phyloP scores from a whole-genome alignment of 106 monocot genomes.

The Dendrobium nobile region DNA sequence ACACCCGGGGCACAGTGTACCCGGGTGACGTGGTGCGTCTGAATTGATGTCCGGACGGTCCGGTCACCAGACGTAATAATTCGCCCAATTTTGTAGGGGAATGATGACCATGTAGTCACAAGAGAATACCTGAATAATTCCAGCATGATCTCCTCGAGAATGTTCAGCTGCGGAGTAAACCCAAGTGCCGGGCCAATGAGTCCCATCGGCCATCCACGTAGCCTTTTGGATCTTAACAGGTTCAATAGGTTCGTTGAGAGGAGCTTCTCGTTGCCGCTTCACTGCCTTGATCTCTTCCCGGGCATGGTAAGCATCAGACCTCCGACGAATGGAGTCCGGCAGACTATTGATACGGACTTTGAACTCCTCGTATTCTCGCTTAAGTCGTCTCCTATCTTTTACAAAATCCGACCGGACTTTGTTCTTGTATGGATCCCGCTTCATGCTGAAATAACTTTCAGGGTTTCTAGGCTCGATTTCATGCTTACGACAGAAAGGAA shows the following conservation, averaged over 20 bases:
- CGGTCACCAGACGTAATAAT: too few relatives aligned
- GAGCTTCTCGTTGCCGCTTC: slow-evolving; percentile 54
- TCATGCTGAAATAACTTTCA: slow-evolving; percentile 68
- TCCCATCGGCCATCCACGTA: slow-evolving; percentile 90
- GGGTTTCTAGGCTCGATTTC: slow-evolving; percentile 78
- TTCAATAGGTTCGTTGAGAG: slow-evolving; percentile 48
- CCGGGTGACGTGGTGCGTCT: too few relatives aligned
- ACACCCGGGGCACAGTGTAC: too few relatives aligned
- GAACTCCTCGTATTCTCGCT: slow-evolving; percentile 90
- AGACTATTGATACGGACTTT: slow-evolving; percentile 78
- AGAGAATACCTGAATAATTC: slow-evolving; percentile 64
- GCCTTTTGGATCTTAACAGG: slow-evolving; percentile 70
- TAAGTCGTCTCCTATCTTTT: slow-evolving; percentile 62
- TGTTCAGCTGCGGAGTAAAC: slow-evolving; percentile 41
- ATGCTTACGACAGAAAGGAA: slow-evolving; percentile 89
- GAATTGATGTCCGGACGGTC: too few relatives aligned
- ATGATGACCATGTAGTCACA: neutral
- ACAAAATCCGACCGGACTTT: slow-evolving; percentile 73
- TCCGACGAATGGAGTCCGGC: slow-evolving; percentile 64
- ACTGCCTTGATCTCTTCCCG: slow-evolving; percentile 43
- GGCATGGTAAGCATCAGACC: slow-evolving; percentile 82
- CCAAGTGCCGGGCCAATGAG: slow-evolving; percentile 88
- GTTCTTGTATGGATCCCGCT: slow-evolving; percentile 72
- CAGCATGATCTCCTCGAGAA: slow-evolving; percentile 56
- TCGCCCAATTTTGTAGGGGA: neutral